Evolutionary conservation across 2,329 filamentous ascomycete species (phyloP).

Genomic region (Chrysoporthe puriensis): DNA sequence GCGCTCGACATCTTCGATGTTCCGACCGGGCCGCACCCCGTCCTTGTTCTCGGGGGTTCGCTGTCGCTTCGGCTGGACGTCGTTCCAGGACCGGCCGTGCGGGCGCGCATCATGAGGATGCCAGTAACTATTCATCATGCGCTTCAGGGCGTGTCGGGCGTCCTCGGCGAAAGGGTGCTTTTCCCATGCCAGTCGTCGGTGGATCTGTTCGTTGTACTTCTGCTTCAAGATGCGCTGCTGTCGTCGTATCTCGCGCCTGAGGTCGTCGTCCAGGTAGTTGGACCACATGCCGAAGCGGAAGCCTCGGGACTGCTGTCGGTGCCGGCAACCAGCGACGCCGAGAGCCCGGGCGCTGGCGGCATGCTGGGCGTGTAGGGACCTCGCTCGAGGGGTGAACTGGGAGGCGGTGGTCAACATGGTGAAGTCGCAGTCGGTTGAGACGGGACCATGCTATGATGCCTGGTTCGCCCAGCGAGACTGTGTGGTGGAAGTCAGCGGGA

Average conservation of each 20-base stretch:
- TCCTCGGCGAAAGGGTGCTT: constrained; percentile 41
- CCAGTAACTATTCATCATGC: constrained; percentile 47
- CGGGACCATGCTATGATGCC: constrained; percentile 17
- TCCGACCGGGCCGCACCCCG: constrained; percentile 44
- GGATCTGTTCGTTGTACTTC: constrained; percentile 50
- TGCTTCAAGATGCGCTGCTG: constrained; percentile 49
- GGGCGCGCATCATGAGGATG: constrained; percentile 35
- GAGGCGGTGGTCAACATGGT: constrained; percentile 42
- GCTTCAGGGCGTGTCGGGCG: constrained; percentile 44
- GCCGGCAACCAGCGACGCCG: constrained; percentile 32
- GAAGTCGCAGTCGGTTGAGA: constrained; percentile 8
- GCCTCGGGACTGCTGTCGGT: constrained; percentile 46
- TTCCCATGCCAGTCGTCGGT: constrained; percentile 52
- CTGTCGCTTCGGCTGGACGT: constrained; percentile 39
- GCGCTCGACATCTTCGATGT: constrained; percentile 50
- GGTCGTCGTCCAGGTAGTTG: constrained; percentile 45
- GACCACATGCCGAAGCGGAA: constrained; percentile 56
- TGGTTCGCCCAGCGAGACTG: constrained; percentile 1
- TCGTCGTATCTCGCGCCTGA: constrained; percentile 48
- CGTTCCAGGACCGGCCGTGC: constrained; percentile 41
- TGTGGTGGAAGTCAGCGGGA: background rate
- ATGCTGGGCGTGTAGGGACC: constrained; percentile 32
- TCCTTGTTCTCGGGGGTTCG: constrained; percentile 42
- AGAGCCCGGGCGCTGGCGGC: constrained; percentile 29
- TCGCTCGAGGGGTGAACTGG: constrained; percentile 36